A percentile compares a stretch with the other conserved stretches of the same genome.
Conservation (phyloP, 2,329 filamentous ascomycete genomes). For the Xylaria digitata region DNA sequence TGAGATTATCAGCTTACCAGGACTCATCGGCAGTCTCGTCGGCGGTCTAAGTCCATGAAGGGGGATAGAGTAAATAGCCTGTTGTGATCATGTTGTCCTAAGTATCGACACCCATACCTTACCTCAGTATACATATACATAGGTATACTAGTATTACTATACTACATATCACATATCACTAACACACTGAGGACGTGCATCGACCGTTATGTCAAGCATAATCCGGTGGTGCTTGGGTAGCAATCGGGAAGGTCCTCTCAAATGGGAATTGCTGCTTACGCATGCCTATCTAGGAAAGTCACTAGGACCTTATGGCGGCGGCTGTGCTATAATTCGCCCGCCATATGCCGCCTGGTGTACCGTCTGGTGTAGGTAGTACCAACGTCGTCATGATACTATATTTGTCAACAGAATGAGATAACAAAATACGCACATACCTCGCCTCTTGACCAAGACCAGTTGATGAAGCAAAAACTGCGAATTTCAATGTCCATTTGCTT, state of each 20-base stretch:
- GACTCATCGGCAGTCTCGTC: not conserved
- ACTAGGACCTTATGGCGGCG: slow-evolving; percentile 16
- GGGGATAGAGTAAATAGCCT: not conserved
- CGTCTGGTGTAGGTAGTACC: slow-evolving; percentile 21
- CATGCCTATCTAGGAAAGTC: slow-evolving; percentile 32
- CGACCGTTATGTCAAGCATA: slow-evolving; percentile 1
- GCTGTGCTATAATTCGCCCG: slow-evolving; percentile 22
- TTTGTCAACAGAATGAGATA: slow-evolving; percentile 27
- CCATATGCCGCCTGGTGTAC: slow-evolving; percentile 13
- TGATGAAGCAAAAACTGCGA: not conserved
- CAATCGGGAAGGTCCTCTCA: slow-evolving; percentile 7
- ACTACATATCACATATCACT: slow-evolving; percentile 1
- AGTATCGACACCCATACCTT: not conserved
- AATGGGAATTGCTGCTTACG: slow-evolving; percentile 9
- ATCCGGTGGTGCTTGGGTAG: slow-evolving; percentile 1
- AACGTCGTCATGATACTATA: slow-evolving; percentile 15
- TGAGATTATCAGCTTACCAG: not conserved
- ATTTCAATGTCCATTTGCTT: not conserved
- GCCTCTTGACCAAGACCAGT: not conserved
- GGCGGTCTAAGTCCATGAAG: not conserved
- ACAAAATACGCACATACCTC: not conserved
- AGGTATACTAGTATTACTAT: slow-evolving; percentile 26
- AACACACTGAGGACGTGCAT: not conserved
- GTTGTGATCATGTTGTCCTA: not conserved
- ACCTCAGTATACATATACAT: not conserved